Conservation (phyloP, 768 basidiomycete genomes). For the Lactifluus volemus region DNA sequence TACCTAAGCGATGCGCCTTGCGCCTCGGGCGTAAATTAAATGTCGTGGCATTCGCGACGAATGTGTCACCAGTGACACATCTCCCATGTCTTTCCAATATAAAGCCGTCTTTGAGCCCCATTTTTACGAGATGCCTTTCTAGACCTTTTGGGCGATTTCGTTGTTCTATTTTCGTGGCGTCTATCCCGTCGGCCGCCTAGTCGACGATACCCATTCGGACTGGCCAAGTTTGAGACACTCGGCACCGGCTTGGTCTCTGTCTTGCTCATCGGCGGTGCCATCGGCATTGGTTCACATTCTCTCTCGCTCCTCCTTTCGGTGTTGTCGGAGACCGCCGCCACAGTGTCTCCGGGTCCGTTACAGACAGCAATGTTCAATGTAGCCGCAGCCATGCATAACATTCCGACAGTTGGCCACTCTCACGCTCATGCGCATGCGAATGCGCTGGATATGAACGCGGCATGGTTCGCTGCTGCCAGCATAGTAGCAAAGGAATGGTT, state of each 20-base stretch:
- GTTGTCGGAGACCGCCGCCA: conserved; percentile 54
- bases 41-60: background rate
- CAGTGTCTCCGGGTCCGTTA: conserved; percentile 53
- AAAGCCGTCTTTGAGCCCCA: background rate
- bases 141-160: conserved; percentile 87
- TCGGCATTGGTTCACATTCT: conserved; percentile 86
- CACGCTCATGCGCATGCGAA: conserved; percentile 46
- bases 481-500: conserved; percentile 88
- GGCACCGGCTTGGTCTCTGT: conserved; percentile 88
- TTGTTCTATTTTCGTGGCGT: conserved; percentile 83
- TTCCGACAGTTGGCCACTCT: conserved; percentile 38
- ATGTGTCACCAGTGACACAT: background rate
- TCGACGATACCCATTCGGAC: conserved; percentile 74
- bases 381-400: conserved; percentile 44
- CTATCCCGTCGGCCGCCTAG: conserved; percentile 78
- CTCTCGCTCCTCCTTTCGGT: conserved; percentile 73
- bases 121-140: background rate
- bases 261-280: conserved; percentile 74
- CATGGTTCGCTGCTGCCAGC: conserved; percentile 86
- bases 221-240: conserved; percentile 91
- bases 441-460: conserved; percentile 82
- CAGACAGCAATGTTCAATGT: conserved; percentile 55
- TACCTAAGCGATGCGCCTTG: background rate
- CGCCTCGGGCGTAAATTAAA: background rate
- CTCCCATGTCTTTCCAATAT: background rate